Evolutionary conservation across 2,329 filamentous ascomycete species (phyloP), one percentile per base, ranked within the genome.

Genomic region (Alternaria viburni): DNA sequence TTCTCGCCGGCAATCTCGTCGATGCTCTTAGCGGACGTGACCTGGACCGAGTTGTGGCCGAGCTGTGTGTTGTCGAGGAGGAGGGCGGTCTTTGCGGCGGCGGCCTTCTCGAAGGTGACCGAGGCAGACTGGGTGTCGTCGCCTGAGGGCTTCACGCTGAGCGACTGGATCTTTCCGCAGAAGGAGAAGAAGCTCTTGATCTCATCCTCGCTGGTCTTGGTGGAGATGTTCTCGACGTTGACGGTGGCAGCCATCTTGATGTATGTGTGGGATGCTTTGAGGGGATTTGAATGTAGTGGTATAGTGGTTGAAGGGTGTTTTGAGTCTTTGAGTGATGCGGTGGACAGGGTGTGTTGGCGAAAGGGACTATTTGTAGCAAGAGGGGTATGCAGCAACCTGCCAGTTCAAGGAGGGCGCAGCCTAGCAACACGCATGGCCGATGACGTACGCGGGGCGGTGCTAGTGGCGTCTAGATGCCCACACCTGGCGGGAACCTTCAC

Each of bases 101-200:
- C 96, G 80, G 95, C 90, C 85, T 97, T 97, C 83, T 98, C 96
- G 77, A 99, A 99, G 56, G 90, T 94, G 67, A 99, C 94, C n/a
- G 90, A 92, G 61, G 96, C 96, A 54, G 90, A 90, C 83, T 97
- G 93, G 70, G 87, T 85, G 70, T 90, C 87, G 75, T 88, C 88
- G 57, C 82, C 64, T 43, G 81, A 84, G 54, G 89, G 82, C 26
- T 89, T 92, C 76, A 97, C 87, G 62, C 93, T 90, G 80, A 99
- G 87, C 73, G 88, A 87, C 71, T 89, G 90, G 81, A 99, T 97
- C 86, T 97, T 98, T 81, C 96, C 96, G 49, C 88, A 90, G 82
- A 98, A 98, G 85, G 91, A 96, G 86, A 99, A 99, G 87, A 99
- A 99, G 79, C 97, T 94, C 77, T 89, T 89, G 74, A 99, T 90